Percentiles rank a stretch among this genome's conserved stretches.
These are phyloP conservation scores for Amylostereum areolatum DNA, from an alignment of 1,284 basidiomycete genomes.

Conservation along the genomic window DNA sequence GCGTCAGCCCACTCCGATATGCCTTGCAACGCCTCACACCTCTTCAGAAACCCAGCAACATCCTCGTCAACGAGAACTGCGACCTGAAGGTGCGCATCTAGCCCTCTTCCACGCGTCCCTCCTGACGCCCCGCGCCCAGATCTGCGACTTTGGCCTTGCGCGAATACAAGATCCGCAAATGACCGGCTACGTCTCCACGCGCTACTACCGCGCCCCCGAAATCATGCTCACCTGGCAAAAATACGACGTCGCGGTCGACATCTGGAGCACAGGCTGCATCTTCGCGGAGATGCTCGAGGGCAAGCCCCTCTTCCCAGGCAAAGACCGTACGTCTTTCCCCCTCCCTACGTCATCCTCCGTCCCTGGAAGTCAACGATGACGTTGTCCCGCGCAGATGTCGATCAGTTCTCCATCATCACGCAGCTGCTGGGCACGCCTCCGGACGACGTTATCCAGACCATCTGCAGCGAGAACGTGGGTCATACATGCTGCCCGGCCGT, in stretches of 20 bases:
- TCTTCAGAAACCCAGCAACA: slow-evolving; percentile 95
- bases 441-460: slow-evolving; percentile 99
- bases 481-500: neutral
- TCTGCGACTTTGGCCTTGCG: slow-evolving; percentile 98
- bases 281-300: slow-evolving; percentile 99
- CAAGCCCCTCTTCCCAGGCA: slow-evolving; percentile 97
- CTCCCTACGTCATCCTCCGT: slow-evolving; percentile 7
- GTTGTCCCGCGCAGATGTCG: slow-evolving; percentile 66
- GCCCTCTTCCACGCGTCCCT: neutral
- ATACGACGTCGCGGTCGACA: slow-evolving; percentile 98
- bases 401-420: slow-evolving; percentile 99
- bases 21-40: neutral
- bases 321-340: slow-evolving; percentile 71
- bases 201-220: slow-evolving; percentile 98
- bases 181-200: slow-evolving; percentile 99
- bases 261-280: slow-evolving; percentile 99
- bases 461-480: slow-evolving; percentile 93
- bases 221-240: slow-evolving; percentile 99
- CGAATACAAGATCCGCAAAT: slow-evolving; percentile 98
- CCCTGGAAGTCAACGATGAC: slow-evolving; percentile 2
- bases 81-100: slow-evolving; percentile 72
- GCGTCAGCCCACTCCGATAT: slow-evolving; percentile 19
- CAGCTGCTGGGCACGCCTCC: slow-evolving; percentile 96
- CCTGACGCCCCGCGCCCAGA: slow-evolving; percentile 38
- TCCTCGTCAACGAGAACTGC: slow-evolving; percentile 99